A percentile compares a stretch with the other conserved stretches of the same genome.
phyloP scores from a whole-genome alignment of 2,329 filamentous ascomycete genomes.

The Paecilomyces sp. region DNA sequence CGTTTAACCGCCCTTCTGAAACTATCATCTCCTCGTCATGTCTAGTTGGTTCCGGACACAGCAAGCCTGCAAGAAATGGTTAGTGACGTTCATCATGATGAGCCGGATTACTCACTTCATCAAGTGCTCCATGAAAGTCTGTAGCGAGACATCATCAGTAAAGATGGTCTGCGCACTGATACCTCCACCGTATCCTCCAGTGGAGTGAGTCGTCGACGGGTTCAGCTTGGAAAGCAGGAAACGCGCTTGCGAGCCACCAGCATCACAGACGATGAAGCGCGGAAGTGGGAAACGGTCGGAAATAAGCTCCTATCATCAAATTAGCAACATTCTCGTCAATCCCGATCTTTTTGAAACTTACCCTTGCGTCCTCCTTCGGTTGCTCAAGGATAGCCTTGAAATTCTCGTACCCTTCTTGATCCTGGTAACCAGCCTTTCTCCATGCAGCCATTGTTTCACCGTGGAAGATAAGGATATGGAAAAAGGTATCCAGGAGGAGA shows the following conservation, averaged over 20 bases:
- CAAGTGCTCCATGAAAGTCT: slow-evolving; percentile 98
- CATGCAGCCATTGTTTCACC: slow-evolving; percentile 97
- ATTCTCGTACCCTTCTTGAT: slow-evolving; percentile 97
- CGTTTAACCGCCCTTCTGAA: slow-evolving; percentile 23
- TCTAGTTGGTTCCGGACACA: slow-evolving; percentile 44
- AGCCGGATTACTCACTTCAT: slow-evolving; percentile 70
- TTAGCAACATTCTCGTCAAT: not conserved
- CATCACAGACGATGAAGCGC: slow-evolving; percentile 96
- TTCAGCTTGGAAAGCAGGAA: slow-evolving; percentile 97
- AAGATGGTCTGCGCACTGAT: slow-evolving; percentile 95
- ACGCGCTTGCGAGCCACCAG: slow-evolving; percentile 94
- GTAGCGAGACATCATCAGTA: slow-evolving; percentile 94
- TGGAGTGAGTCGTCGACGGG: slow-evolving; percentile 93
- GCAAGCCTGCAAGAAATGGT: slow-evolving; percentile 34
- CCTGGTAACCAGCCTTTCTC: slow-evolving; percentile 96
- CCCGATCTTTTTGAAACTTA: slow-evolving; percentile 40
- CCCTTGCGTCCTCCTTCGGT: slow-evolving; percentile 92
- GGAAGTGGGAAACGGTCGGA: slow-evolving; percentile 96
- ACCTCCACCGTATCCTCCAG: slow-evolving; percentile 82
- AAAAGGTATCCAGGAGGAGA: slow-evolving; percentile 93
- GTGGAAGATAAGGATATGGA: slow-evolving; percentile 99
- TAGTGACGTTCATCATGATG: slow-evolving; percentile 13
- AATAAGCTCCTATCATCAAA: slow-evolving; percentile 67
- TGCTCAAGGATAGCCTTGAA: slow-evolving; percentile 81
- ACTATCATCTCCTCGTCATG: slow-evolving; percentile 24